Conservation (phyloP, 108 stramenopile species). For the Cyclotella atomus region DNA sequence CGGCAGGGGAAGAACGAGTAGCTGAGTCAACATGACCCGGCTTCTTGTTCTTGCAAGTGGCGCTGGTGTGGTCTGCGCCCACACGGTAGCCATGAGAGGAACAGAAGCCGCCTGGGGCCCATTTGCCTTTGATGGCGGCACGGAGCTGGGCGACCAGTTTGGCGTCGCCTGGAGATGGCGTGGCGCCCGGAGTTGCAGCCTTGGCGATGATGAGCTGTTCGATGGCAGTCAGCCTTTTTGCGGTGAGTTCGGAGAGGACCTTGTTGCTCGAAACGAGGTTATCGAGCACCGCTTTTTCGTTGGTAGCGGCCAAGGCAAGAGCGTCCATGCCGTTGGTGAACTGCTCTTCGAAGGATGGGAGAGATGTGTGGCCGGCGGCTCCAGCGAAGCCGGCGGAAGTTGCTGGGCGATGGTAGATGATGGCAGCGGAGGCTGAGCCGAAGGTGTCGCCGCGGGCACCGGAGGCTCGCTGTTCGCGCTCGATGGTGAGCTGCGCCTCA, state of each 20-base stretch:
- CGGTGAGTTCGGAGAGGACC: background rate
- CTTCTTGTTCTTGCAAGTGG: constrained; percentile 9
- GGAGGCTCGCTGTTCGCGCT: constrained; percentile 6
- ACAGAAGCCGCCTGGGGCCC: background rate
- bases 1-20: background rate
- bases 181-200: background rate
- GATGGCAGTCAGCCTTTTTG: background rate
- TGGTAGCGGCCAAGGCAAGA: background rate
- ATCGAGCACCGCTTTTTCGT: background rate
- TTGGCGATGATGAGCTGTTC: background rate
- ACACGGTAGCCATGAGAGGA: background rate
- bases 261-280: constrained; percentile 1
- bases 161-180: background rate
- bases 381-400: background rate
- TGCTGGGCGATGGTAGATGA: background rate
- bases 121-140: background rate
- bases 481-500: background rate
- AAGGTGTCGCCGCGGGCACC: background rate
- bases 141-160: background rate
- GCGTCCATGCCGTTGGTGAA: background rate
- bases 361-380: background rate
- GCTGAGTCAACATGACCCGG: background rate
- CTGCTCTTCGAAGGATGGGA: background rate
- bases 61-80: background rate
- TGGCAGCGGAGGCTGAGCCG: background rate